These are phyloP conservation scores for Cordyceps militaris DNA, from an alignment of 2,329 filamentous ascomycete species.

Conservation along the genomic window DNA sequence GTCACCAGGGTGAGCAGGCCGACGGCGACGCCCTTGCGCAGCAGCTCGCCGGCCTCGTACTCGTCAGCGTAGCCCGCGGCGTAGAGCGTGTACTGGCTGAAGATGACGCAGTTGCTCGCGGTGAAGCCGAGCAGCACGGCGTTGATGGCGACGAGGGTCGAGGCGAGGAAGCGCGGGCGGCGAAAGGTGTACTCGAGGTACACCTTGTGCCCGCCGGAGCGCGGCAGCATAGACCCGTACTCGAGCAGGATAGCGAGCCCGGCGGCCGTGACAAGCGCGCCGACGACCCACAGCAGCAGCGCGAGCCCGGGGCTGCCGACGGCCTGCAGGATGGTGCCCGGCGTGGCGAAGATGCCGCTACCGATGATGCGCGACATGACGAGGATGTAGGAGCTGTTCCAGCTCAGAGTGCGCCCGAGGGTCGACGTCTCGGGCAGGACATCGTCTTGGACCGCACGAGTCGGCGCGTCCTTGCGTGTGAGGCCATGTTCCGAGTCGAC, in stretches of 20 bases:
- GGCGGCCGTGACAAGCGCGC: slow-evolving; percentile 53
- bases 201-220: slow-evolving; percentile 62
- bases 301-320: slow-evolving; percentile 61
- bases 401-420: slow-evolving; percentile 52
- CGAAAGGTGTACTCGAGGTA: slow-evolving; percentile 65
- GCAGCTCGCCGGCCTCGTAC: slow-evolving; percentile 34
- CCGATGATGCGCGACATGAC: slow-evolving; percentile 63
- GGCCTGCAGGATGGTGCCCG: slow-evolving; percentile 57
- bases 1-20: slow-evolving; percentile 50
- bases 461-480: slow-evolving; percentile 10
- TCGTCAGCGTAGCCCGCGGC: slow-evolving; percentile 42
- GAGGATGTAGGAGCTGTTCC: slow-evolving; percentile 58
- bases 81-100: slow-evolving; percentile 58
- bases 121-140: slow-evolving; percentile 60
- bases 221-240: slow-evolving; percentile 63
- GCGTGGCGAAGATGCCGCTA: slow-evolving; percentile 66
- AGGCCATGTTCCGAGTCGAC: not conserved
- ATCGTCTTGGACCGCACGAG: slow-evolving; percentile 43
- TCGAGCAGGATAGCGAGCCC: slow-evolving; percentile 58
- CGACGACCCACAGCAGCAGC: slow-evolving; percentile 55
- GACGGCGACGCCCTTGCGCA: slow-evolving; percentile 50
- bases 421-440: slow-evolving; percentile 52
- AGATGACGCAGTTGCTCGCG: slow-evolving; percentile 63
- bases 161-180: slow-evolving; percentile 55
- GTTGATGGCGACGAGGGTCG: slow-evolving; percentile 56